Conservation (phyloP, 257 asterid species). For the Solanum lignicaule region DNA sequence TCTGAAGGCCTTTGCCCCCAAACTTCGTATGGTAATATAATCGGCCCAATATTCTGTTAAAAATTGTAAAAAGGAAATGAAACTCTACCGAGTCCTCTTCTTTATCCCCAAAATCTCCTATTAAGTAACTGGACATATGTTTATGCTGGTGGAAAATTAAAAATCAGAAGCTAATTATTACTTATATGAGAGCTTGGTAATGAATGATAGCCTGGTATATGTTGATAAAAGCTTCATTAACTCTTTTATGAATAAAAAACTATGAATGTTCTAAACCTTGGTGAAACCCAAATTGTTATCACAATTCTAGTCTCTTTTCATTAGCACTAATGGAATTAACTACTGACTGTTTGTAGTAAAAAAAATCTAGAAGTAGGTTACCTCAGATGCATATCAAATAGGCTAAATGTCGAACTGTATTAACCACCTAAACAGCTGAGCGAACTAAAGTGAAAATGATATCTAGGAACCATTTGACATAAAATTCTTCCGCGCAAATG, state of each 20-base stretch:
- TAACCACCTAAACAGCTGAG: neutral
- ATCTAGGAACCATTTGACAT: neutral
- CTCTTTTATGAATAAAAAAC: neutral
- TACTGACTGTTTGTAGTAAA: neutral
- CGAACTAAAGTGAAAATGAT: neutral
- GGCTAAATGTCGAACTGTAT: neutral
- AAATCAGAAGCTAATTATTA: neutral
- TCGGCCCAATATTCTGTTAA: neutral
- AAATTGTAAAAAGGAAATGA: neutral
- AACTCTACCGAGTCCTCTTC: neutral
- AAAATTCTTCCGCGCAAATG: neutral
- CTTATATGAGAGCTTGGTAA: neutral
- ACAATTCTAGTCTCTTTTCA: neutral
- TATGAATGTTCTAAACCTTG: neutral
- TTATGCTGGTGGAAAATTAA: neutral
- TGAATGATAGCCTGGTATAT: neutral
- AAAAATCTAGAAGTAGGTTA: neutral
- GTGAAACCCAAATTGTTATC: neutral
- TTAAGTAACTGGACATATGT: neutral
- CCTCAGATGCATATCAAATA: neutral
- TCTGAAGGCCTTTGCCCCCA: neutral
- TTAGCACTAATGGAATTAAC: neutral
- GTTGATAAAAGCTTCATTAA: neutral
- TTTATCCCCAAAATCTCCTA: neutral
- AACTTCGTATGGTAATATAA: neutral